Evolutionary conservation across 257 asterid genomes (phyloP).

Genomic region (Linderniella brevidens): DNA sequence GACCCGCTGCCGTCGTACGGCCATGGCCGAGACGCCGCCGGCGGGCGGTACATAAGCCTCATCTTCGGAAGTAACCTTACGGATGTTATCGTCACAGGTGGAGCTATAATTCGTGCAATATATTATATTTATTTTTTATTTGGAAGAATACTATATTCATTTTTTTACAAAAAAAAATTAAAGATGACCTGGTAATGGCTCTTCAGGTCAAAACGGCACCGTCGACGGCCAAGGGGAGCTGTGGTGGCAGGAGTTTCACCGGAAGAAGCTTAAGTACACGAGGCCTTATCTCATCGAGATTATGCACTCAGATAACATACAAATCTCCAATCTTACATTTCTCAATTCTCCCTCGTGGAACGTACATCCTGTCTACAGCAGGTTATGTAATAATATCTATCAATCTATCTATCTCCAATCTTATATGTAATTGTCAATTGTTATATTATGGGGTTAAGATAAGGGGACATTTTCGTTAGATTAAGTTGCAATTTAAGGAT

Average conservation of each 20-base stretch:
- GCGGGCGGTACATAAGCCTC: conserved; percentile 78
- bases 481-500: no score
- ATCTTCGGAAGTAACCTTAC: conserved; percentile 57
- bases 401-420: background rate
- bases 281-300: conserved; percentile 70
- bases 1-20: conserved; percentile 86
- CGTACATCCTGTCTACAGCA: conserved; percentile 36
- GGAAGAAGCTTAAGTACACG: conserved; percentile 43
- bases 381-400: conserved; percentile 10
- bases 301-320: conserved; percentile 53
- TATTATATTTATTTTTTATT: no score
- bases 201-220: conserved; percentile 67
- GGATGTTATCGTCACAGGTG: no score
- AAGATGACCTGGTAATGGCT: background rate
- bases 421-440: no score
- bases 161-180: background rate
- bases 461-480: no score
- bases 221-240: conserved; percentile 68
- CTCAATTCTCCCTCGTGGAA: conserved; percentile 59
- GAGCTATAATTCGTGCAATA: background rate
- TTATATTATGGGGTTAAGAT: no score
- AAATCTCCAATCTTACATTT: conserved; percentile 54
- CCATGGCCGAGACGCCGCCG: conserved; percentile 75
- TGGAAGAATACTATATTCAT: background rate
- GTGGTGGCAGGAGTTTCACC: conserved; percentile 78